Base-by-base conservation (phyloP, 345 rosid genomes). In the Dimocarpus longan region DNA sequence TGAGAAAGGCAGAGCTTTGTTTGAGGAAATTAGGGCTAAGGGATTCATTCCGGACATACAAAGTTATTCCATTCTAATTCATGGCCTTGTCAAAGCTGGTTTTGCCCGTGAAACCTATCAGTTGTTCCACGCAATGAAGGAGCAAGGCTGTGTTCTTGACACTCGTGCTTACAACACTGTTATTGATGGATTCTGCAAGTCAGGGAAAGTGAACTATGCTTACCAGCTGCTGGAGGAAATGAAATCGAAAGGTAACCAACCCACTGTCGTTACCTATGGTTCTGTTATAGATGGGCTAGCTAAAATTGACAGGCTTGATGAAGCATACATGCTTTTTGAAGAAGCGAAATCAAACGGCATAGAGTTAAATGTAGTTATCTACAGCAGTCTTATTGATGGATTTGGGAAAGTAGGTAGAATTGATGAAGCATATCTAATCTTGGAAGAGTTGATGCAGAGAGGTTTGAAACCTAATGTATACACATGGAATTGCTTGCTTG, bases 371-470 rank as follows among this genome's bases (percentile, higher is more conserved):
- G 88, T 90, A 59, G 90, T 94, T 26, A 87, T 94, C 43, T 94
- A 94, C 78, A 90, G 89, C 76, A 96, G 98, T 87, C 93, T 96
- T 64, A 90, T 96, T 65, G 94, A 96, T 71, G 98, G 99, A 71
- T 96, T 96, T 84, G 99, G 98, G 68, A 96, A 96, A 86, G 98
- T 92, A 24, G 97, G 98, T 39, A 88, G 99, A 83, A 88, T 96
- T 21, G 98, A 96, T 80, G 99, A 96, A 88, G 99, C 99, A 39
- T 93, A 93, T 88, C 87, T 96, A 70, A 88, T 96, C 68, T 85
- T 96, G 87, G 99, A 94, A 87, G 99, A 94, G 86, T 80, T 96
- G 74, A 90, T 93, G 97, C 99, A 94, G 88, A 96, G 77, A 80
- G 99, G 94, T 66, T 86, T 94, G 84, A 90, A 91, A 18, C 97